Conservation (phyloP, 768 basidiomycete genomes). For the Panellus pusillus region DNA sequence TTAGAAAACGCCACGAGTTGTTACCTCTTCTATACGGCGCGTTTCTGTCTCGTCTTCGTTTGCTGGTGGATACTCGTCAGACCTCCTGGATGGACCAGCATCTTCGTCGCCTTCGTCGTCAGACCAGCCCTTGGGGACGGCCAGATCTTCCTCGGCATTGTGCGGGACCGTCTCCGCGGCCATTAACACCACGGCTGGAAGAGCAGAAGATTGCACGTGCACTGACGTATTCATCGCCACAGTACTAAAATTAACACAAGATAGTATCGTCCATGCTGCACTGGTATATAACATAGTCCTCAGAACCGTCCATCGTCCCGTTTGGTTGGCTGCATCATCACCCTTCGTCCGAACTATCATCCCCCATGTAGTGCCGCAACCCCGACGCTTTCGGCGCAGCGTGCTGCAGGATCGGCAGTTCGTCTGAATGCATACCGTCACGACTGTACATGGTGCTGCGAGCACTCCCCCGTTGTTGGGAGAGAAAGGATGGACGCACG, state of each 20-base stretch:
- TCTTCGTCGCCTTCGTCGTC: slow-evolving; percentile 29
- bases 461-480: slow-evolving; percentile 45
- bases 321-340: slow-evolving; percentile 41
- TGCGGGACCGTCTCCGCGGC: slow-evolving; percentile 22
- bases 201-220: not conserved
- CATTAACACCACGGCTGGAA: not conserved
- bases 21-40: slow-evolving; percentile 70
- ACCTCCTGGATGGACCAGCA: slow-evolving; percentile 28
- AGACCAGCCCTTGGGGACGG: slow-evolving; percentile 33
- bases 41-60: slow-evolving; percentile 69
- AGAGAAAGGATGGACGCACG: slow-evolving; percentile 64
- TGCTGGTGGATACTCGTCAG: slow-evolving; percentile 60
- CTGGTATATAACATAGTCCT: slow-evolving; percentile 9
- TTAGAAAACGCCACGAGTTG: slow-evolving; percentile 13
- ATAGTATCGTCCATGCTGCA: slow-evolving; percentile 7
- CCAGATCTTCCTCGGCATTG: slow-evolving; percentile 46
- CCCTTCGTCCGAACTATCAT: slow-evolving; percentile 51
- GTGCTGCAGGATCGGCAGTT: slow-evolving; percentile 54
- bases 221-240: not conserved
- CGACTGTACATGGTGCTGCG: slow-evolving; percentile 52
- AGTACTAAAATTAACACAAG: slow-evolving; percentile 5
- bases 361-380: slow-evolving; percentile 52
- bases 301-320: slow-evolving; percentile 23
- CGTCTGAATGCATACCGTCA: slow-evolving; percentile 50
- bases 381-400: slow-evolving; percentile 54